Evolutionary conservation across 257 asterid genomes (phyloP), one percentile per base, ranked within the genome.

Genomic region (Scutellaria galericulata): DNA sequence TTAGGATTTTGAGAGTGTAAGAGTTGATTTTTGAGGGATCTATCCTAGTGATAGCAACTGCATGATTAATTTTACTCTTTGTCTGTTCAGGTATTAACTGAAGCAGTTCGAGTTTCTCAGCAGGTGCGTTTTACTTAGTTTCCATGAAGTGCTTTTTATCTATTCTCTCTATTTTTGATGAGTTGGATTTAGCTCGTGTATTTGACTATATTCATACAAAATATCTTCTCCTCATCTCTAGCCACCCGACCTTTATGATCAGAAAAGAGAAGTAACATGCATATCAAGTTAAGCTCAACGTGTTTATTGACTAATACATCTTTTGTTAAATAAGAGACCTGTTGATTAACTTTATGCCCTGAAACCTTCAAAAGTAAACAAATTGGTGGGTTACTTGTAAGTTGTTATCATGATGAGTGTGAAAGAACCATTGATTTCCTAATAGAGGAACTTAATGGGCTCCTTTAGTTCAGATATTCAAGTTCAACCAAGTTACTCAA

Each of bases 71-170:
- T 37, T 47, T 47, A 41, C 55, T 60, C 53, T 47, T 73, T 59
- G 66, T 64, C 35, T 66, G 83, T 76, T 76, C 89, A 93, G 98
- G 99, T 88, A 64, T 83, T 94, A 68, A 94, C 93, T 47, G 99
- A 94, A 87, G 98, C 98, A 27, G 97, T 94, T 69, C 86, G 89
- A 76, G 96, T 94, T 79, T 94, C 95, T 69, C 99, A 94, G 83
- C 98, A 89, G 98, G 98, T 93, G 73, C 59, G 37, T 61, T 40
- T 78, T 71, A 53, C 58, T 20, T 48, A 47, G 51, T 45, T 53
- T 14, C 31, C 9, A 6, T 51, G 8, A 7, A 57, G 55, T 48
- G 13, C 39, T 56, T 58, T 50, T 48, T 6, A 14, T 60, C 45
- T 45, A 45, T 52, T 64, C 41, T 59, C 68, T 42, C 24, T 59